Percentiles rank a stretch among this genome's conserved stretches.
Conservation (phyloP, 2,329 filamentous ascomycete genomes). For the Orbilia brochopaga region DNA sequence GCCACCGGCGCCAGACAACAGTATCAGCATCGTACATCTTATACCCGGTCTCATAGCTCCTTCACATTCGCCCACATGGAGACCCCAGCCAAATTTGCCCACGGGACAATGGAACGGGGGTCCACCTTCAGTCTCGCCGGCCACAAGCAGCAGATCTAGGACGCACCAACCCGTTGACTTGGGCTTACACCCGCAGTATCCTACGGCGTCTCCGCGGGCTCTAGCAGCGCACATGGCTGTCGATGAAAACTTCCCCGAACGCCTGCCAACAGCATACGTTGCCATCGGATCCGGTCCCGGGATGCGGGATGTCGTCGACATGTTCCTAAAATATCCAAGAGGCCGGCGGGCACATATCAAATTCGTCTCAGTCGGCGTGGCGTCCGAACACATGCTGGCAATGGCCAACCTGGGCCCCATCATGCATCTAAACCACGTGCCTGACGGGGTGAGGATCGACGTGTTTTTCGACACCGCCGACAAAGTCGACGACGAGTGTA, state of each 20-base stretch:
- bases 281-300: slow-evolving; percentile 36
- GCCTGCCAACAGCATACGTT: slow-evolving; percentile 33
- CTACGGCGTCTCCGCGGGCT: slow-evolving; percentile 14
- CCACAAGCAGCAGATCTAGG: slow-evolving; percentile 7
- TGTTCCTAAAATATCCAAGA: slow-evolving; percentile 23
- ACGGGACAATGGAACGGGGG: too few relatives aligned
- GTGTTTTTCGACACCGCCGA: slow-evolving; percentile 96
- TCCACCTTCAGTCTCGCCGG: neutral
- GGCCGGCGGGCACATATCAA: slow-evolving; percentile 28
- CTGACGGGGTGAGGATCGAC: slow-evolving; percentile 69
- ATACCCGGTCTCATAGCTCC: too few relatives aligned
- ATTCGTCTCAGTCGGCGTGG: slow-evolving; percentile 37
- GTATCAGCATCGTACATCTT: too few relatives aligned
- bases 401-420: slow-evolving; percentile 36
- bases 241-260: slow-evolving; percentile 38
- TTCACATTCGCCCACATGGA: too few relatives aligned
- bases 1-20: too few relatives aligned
- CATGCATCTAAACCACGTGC: slow-evolving; percentile 53
- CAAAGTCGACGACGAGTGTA: slow-evolving; percentile 91
- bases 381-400: slow-evolving; percentile 45
- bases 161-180: neutral
- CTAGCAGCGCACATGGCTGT: slow-evolving; percentile 38
- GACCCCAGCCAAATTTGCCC: too few relatives aligned
- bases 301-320: slow-evolving; percentile 35
- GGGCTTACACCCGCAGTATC: slow-evolving; percentile 1